phyloP scores from a whole-genome alignment of 2,329 filamentous ascomycete species.

The Fusarium guadeloupense region DNA sequence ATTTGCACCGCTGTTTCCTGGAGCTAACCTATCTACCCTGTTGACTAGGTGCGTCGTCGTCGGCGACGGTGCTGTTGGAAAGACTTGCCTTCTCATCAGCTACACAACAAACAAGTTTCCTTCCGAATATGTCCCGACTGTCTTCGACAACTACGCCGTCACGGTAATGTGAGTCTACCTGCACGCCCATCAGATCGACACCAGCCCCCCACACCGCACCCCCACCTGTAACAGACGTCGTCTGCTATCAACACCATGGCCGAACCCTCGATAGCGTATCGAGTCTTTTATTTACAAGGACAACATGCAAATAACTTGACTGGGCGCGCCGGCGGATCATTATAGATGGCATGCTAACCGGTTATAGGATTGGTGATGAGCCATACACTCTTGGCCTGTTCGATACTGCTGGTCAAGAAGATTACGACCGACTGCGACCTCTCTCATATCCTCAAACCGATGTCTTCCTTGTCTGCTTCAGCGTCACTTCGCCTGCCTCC shows the following conservation, averaged over 20 bases:
- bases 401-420: conserved; percentile 98
- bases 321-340: not conserved
- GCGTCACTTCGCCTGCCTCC: conserved; percentile 94
- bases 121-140: conserved; percentile 98
- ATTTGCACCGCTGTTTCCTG: not conserved
- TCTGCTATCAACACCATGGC: conserved; percentile 7
- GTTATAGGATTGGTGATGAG: conserved; percentile 92
- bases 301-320: conserved; percentile 5
- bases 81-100: conserved; percentile 98
- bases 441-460: conserved; percentile 98
- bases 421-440: conserved; percentile 96
- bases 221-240: conserved; percentile 18
- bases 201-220: conserved; percentile 23
- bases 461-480: conserved; percentile 99
- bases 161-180: conserved; percentile 89
- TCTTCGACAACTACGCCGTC: conserved; percentile 99
- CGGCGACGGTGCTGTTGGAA: conserved; percentile 98
- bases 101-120: conserved; percentile 99
- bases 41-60: conserved; percentile 90
- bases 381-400: conserved; percentile 97
- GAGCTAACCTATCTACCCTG: conserved; percentile 36
- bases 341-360: conserved; percentile 30
- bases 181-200: conserved; percentile 25
- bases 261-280: conserved; percentile 4
- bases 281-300: not conserved